Conservation (phyloP, 305 asterid species). For the Fraxinus latifolia region DNA sequence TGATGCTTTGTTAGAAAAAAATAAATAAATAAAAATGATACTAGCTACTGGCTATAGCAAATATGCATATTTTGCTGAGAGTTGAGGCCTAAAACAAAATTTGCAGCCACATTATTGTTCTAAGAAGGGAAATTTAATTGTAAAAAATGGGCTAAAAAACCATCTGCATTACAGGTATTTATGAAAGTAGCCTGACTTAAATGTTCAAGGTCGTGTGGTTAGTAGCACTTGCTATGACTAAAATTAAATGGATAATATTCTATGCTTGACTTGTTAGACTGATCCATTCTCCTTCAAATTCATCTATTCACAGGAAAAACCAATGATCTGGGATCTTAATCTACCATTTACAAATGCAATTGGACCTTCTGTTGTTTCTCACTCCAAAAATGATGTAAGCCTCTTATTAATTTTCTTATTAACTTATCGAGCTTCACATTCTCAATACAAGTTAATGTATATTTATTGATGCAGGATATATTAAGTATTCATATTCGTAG, state of each 20-base stretch:
- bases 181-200: not conserved
- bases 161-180: not conserved
- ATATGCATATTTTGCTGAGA: not conserved
- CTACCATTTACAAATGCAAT: slow-evolving; percentile 53
- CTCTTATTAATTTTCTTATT: slow-evolving; percentile 4
- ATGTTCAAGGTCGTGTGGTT: not conserved
- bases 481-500: slow-evolving; percentile 63
- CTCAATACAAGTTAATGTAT: not conserved
- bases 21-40: no score
- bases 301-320: slow-evolving; percentile 45
- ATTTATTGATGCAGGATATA: slow-evolving; percentile 56
- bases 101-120: not conserved
- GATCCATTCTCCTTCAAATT: not conserved
- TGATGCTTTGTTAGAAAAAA: no score
- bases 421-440: not conserved
- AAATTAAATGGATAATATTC: not conserved
- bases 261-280: not conserved
- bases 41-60: not conserved
- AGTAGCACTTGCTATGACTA: not conserved
- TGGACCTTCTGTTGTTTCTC: slow-evolving; percentile 62
- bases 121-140: not conserved
- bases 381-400: slow-evolving; percentile 66
- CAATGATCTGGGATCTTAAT: slow-evolving; percentile 57
- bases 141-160: not conserved
- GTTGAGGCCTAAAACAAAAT: not conserved